A percentile compares a stretch with the other conserved stretches of the same genome.
phyloP scores from a whole-genome alignment of 2,329 filamentous ascomycete genomes.

The Pleochaeta shiraiana region DNA sequence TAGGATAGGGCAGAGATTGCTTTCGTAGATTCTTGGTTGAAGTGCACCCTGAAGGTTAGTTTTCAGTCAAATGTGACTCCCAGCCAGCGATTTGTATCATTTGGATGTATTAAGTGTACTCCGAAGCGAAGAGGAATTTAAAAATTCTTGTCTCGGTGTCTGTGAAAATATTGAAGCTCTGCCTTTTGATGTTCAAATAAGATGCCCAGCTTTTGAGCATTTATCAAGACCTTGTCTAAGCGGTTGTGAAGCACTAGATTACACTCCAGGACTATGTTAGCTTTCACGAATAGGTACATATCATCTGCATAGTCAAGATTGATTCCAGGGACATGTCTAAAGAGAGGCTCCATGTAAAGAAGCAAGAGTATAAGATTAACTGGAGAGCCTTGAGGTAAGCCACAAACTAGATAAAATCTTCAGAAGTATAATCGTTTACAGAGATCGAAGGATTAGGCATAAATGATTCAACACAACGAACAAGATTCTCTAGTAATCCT shows the following conservation, averaged over 20 bases:
- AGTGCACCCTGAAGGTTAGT: not conserved
- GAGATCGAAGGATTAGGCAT: not conserved
- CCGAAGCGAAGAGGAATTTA: not conserved
- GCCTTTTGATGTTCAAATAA: not conserved
- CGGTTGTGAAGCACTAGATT: not conserved
- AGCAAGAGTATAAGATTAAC: not conserved
- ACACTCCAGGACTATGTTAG: not conserved
- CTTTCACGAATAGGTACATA: not conserved
- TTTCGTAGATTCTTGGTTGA: not conserved
- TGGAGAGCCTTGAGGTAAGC: not conserved
- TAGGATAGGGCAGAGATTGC: not conserved
- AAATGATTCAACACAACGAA: not conserved
- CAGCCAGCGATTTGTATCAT: not conserved
- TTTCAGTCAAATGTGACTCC: not conserved
- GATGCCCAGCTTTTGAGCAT: not conserved
- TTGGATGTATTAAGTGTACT: not conserved
- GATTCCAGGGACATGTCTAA: not conserved
- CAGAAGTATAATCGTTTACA: not conserved
- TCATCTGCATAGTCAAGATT: slow-evolving; percentile 1
- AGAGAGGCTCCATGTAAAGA: not conserved
- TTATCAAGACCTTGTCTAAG: not conserved
- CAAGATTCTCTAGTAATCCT: not conserved
- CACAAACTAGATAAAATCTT: not conserved
- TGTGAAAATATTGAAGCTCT: not conserved
- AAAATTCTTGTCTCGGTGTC: not conserved